A percentile compares a stretch with the other conserved stretches of the same genome.
These are phyloP conservation scores for Beta lomatogona DNA, from an alignment of 179 eudicot genomes.

Conservation along the genomic window DNA sequence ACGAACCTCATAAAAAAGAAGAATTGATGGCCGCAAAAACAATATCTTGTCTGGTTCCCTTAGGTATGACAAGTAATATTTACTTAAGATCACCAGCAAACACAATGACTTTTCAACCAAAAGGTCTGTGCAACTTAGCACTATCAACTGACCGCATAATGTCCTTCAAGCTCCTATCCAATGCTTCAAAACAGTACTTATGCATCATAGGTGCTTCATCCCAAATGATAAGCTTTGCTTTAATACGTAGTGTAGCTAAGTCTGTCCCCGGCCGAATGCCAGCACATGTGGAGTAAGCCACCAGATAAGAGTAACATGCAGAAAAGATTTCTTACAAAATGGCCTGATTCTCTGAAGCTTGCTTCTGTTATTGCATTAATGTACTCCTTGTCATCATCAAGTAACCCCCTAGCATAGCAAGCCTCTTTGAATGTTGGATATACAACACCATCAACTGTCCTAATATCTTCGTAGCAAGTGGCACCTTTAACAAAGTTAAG, in stretches of 20 bases:
- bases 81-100: no score
- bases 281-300: background rate
- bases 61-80: no score
- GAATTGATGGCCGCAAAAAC: no score
- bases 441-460: background rate
- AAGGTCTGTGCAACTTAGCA: no score
- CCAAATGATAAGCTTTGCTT: no score
- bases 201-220: no score
- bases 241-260: background rate
- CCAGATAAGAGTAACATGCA: background rate
- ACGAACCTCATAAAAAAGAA: no score
- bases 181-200: no score
- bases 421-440: conserved; percentile 15
- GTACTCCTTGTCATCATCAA: conserved; percentile 27
- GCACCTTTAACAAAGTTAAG: background rate
- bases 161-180: no score
- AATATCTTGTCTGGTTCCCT: no score
- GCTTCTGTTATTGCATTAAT: conserved; percentile 22
- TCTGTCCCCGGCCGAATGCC: background rate
- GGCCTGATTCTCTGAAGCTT: background rate
- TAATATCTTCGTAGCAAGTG: background rate
- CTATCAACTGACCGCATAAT: no score
- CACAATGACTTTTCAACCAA: no score
- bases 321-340: background rate
- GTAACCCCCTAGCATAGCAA: conserved; percentile 13